phyloP scores from a whole-genome alignment of 345 rosid species.

The Trapa bicornis region DNA sequence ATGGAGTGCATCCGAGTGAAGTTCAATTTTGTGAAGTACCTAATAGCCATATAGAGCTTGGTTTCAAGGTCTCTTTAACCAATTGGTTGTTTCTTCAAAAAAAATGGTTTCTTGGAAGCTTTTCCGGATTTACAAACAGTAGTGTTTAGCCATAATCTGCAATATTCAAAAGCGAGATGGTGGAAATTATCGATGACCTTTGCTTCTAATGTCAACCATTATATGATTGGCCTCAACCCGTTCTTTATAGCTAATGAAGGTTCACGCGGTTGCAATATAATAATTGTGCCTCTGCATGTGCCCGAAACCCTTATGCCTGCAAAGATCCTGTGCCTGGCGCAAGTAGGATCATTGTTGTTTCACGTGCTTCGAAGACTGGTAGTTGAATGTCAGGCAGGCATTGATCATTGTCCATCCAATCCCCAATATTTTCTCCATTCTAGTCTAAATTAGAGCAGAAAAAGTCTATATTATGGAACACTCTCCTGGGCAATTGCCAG shows the following conservation, averaged over 20 bases:
- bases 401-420: too few relatives aligned
- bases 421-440: too few relatives aligned
- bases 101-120: too few relatives aligned
- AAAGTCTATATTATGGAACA: too few relatives aligned
- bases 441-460: too few relatives aligned
- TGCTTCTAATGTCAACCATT: background rate
- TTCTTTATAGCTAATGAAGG: background rate
- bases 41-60: background rate
- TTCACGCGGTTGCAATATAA: background rate
- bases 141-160: background rate
- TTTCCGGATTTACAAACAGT: background rate
- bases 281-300: background rate
- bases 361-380: too few relatives aligned
- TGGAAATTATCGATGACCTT: background rate
- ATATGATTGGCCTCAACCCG: conserved; percentile 1
- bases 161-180: background rate
- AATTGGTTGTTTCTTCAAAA: too few relatives aligned
- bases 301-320: too few relatives aligned
- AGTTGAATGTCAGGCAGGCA: too few relatives aligned
- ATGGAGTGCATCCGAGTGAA: background rate
- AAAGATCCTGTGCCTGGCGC: too few relatives aligned
- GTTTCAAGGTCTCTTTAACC: background rate
- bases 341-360: too few relatives aligned
- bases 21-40: background rate
- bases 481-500: too few relatives aligned